Conservation (phyloP, 768 basidiomycete species). For the Exidia glandulosa region DNA sequence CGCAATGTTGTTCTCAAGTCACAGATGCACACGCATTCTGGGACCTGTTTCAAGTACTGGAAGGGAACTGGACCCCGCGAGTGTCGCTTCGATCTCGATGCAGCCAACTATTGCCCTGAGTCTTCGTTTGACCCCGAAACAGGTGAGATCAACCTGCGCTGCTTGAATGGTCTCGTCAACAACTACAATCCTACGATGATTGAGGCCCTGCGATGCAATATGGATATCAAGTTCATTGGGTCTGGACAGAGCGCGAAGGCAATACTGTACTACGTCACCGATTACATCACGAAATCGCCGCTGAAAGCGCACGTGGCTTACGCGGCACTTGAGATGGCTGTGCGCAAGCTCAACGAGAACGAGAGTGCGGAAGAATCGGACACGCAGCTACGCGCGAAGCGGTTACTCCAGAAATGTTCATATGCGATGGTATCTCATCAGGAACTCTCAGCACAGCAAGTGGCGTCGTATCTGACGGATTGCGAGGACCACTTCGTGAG, state of each 20-base stretch:
- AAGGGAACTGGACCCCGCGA: conserved; percentile 11
- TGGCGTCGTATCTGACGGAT: conserved; percentile 24
- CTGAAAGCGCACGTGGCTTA: not conserved
- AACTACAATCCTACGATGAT: conserved; percentile 32
- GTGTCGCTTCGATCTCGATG: conserved; percentile 23
- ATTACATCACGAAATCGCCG: conserved; percentile 3
- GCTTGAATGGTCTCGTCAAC: conserved; percentile 31
- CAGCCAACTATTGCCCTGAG: conserved; percentile 2
- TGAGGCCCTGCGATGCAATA: conserved; percentile 25
- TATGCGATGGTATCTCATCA: conserved; percentile 15
- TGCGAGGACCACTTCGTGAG: conserved; percentile 27
- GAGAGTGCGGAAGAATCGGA: conserved; percentile 1
- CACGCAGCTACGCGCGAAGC: not conserved
- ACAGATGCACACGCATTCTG: conserved; percentile 22
- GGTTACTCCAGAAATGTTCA: not conserved
- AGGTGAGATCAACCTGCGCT: conserved; percentile 13
- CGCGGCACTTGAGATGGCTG: not conserved
- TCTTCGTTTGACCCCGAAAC: conserved; percentile 6
- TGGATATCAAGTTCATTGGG: conserved; percentile 2
- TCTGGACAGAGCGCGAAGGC: not conserved
- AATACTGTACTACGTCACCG: conserved; percentile 1
- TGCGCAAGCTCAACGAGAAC: not conserved
- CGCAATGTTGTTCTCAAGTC: conserved; percentile 15
- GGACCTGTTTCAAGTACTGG: conserved; percentile 30
- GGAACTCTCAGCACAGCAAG: conserved; percentile 30